Evolutionary conservation across 495 filamentous ascomycete species (phyloP).

Genomic region (Podospora tetraspora): DNA sequence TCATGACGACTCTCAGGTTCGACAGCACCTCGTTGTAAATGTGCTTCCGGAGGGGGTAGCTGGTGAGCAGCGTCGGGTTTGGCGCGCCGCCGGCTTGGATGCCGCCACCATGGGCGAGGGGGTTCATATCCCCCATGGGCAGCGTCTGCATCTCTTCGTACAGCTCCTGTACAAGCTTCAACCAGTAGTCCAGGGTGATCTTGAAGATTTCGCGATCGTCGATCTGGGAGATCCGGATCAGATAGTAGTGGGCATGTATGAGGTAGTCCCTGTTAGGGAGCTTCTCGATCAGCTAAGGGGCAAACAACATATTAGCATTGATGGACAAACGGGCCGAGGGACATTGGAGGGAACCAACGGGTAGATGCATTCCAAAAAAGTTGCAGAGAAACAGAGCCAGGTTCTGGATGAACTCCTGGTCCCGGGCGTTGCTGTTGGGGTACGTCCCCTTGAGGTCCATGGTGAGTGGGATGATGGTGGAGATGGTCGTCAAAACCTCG

Average conservation of each 20-base stretch:
- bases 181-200: conserved; percentile 98
- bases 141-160: conserved; percentile 98
- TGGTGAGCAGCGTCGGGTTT: conserved; percentile 72
- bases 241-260: conserved; percentile 92
- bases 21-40: conserved; percentile 92
- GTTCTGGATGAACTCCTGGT: conserved; percentile 98
- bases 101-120: conserved; percentile 62
- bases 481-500: conserved; percentile 81
- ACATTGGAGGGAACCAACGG: conserved; percentile 51
- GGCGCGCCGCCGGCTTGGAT: conserved; percentile 72
- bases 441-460: conserved; percentile 88
- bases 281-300: conserved; percentile 78
- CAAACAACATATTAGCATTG: conserved; percentile 17
- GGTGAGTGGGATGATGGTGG: conserved; percentile 81
- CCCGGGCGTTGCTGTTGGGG: conserved; percentile 78
- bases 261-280: conserved; percentile 92
- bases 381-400: conserved; percentile 91
- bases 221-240: conserved; percentile 96
- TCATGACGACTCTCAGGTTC: conserved; percentile 95
- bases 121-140: conserved; percentile 85
- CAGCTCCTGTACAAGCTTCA: conserved; percentile 93
- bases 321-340: background rate
- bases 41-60: conserved; percentile 91
- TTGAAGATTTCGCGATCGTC: conserved; percentile 99
- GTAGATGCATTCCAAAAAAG: conserved; percentile 88